These are phyloP conservation scores for Penicillium ucsense DNA, from an alignment of 495 filamentous ascomycete genomes.

Conservation along the genomic window DNA sequence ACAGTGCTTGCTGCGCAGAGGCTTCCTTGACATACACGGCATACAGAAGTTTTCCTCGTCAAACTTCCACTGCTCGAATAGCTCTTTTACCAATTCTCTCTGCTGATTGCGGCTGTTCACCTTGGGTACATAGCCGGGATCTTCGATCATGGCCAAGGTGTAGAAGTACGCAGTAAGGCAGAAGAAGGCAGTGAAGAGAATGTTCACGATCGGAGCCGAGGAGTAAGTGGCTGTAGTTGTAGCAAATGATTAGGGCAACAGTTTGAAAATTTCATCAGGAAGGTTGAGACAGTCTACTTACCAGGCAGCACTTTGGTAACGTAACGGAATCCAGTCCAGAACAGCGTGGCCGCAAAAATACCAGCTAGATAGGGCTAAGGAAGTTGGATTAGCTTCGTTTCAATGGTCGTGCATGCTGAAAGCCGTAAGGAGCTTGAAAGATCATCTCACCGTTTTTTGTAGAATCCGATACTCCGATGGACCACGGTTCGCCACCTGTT, in stretches of 20 bases:
- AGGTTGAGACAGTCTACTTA: constrained; percentile 17
- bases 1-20: constrained; percentile 92
- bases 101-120: constrained; percentile 78
- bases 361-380: constrained; percentile 78
- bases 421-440: too few species aligned
- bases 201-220: constrained; percentile 58
- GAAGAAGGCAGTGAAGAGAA: constrained; percentile 57
- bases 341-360: constrained; percentile 81
- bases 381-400: not conserved
- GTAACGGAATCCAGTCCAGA: constrained; percentile 74
- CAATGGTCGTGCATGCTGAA: too few species aligned
- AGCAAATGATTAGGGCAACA: too few species aligned
- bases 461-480: constrained; percentile 78
- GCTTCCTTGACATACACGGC: constrained; percentile 83
- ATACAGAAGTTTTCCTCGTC: constrained; percentile 93
- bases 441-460: constrained; percentile 64
- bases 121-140: constrained; percentile 94
- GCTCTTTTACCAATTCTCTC: constrained; percentile 74
- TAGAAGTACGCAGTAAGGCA: constrained; percentile 76
- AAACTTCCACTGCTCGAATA: constrained; percentile 76
- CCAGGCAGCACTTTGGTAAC: constrained; percentile 60
- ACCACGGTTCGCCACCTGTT: constrained; percentile 67
- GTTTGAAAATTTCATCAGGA: too few species aligned
- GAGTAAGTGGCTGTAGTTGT: constrained; percentile 48
- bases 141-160: constrained; percentile 67